Percentiles rank a stretch among this genome's conserved stretches.
Conservation (phyloP, 2,329 filamentous ascomycete species). For the Colletotrichum sp. region DNA sequence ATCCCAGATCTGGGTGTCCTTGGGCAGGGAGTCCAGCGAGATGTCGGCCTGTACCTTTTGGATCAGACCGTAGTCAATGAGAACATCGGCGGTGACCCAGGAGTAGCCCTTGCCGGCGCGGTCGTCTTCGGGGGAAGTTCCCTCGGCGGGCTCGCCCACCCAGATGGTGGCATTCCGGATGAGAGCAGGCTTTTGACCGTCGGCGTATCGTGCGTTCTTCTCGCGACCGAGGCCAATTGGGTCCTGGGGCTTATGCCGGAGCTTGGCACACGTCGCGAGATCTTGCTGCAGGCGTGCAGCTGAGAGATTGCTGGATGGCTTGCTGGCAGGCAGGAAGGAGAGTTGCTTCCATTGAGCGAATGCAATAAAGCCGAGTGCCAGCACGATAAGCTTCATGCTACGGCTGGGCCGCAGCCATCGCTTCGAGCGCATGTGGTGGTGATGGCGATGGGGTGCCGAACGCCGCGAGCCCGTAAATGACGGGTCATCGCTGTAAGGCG, state of each 20-base stretch:
- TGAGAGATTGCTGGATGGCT: conserved; percentile 46
- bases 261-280: conserved; percentile 58
- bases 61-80: conserved; percentile 66
- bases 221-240: conserved; percentile 61
- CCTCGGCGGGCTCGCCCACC: conserved; percentile 64
- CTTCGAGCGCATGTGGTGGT: neutral
- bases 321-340: neutral
- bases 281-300: conserved; percentile 57
- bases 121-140: conserved; percentile 58
- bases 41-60: conserved; percentile 54
- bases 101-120: conserved; percentile 62
- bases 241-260: conserved; percentile 59
- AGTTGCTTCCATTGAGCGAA: conserved; percentile 54
- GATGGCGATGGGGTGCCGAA: neutral
- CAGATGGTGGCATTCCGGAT: conserved; percentile 72
- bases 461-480: conserved; percentile 23
- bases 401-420: conserved; percentile 14
- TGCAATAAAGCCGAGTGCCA: conserved; percentile 57
- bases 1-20: conserved; percentile 57
- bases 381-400: conserved; percentile 35
- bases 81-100: conserved; percentile 66
- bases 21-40: conserved; percentile 42
- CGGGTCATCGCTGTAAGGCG: conserved; percentile 46
- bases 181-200: conserved; percentile 63
- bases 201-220: conserved; percentile 64